Conservation (phyloP, 2,329 filamentous ascomycete species). For the Aureobasidium sp. region DNA sequence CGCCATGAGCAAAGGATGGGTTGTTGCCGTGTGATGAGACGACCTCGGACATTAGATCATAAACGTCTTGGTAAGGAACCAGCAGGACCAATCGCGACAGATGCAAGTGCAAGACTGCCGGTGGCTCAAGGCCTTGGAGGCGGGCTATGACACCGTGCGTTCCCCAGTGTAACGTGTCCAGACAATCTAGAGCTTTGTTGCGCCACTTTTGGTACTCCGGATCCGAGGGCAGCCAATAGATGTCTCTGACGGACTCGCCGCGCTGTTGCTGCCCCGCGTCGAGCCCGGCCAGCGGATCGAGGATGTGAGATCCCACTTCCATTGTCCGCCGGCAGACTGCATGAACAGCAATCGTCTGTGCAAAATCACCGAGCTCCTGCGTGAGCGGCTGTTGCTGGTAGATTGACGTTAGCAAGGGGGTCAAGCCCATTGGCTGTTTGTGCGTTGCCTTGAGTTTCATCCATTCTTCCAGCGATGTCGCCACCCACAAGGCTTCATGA, state of each 20-base stretch:
- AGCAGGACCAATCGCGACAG: slow-evolving; percentile 17
- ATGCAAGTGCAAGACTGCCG: slow-evolving; percentile 17
- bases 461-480: background rate
- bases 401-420: background rate
- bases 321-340: slow-evolving; percentile 1
- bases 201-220: slow-evolving; percentile 17
- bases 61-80: slow-evolving; percentile 16
- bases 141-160: slow-evolving; percentile 17
- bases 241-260: slow-evolving; percentile 4
- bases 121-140: slow-evolving; percentile 15
- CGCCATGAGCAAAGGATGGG: background rate
- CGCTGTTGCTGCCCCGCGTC: background rate
- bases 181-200: slow-evolving; percentile 18
- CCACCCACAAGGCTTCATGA: slow-evolving; percentile 5
- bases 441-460: background rate
- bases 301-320: background rate
- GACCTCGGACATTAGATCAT: slow-evolving; percentile 8
- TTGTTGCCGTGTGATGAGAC: background rate
- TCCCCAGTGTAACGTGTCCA: slow-evolving; percentile 18
- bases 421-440: slow-evolving; percentile 3
- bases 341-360: background rate
- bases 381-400: slow-evolving; percentile 5
- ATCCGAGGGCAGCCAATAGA: slow-evolving; percentile 10
- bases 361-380: slow-evolving; percentile 1
- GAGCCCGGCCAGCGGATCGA: slow-evolving; percentile 1